Conservation (phyloP, 2,329 filamentous ascomycete species). For the Ilyonectria destructans region DNA sequence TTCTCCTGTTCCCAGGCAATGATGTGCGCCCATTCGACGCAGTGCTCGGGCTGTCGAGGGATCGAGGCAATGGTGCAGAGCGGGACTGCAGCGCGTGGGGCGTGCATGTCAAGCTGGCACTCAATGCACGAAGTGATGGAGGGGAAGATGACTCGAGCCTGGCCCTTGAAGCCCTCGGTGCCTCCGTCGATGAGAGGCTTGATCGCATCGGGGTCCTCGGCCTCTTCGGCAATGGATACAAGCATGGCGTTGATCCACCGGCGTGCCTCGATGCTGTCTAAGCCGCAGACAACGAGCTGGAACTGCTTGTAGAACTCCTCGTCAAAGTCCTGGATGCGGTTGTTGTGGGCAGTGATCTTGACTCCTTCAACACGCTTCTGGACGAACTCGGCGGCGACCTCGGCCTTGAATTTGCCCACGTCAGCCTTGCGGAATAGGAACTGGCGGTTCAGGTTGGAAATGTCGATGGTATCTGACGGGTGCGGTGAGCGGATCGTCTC, state of each 20-base stretch:
- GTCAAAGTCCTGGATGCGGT: conserved; percentile 96
- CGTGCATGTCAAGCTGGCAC: conserved; percentile 98
- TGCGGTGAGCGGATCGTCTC: conserved; percentile 31
- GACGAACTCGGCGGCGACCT: conserved; percentile 93
- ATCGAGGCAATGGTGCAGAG: conserved; percentile 97
- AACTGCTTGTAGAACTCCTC: conserved; percentile 98
- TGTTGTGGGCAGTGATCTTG: conserved; percentile 93
- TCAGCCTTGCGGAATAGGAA: conserved; percentile 95
- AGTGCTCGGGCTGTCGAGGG: conserved; percentile 96
- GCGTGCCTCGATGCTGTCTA: conserved; percentile 98
- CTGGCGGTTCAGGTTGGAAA: conserved; percentile 97
- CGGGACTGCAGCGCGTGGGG: conserved; percentile 95
- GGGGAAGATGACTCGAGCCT: conserved; percentile 92
- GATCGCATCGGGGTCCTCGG: conserved; percentile 83
- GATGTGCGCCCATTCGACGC: conserved; percentile 98
- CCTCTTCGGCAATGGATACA: conserved; percentile 87
- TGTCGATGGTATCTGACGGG: conserved; percentile 90
- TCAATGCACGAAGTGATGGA: conserved; percentile 97
- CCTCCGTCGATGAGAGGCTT: conserved; percentile 98
- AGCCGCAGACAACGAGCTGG: conserved; percentile 91
- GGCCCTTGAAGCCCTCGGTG: conserved; percentile 98
- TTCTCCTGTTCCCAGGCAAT: conserved; percentile 95
- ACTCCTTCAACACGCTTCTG: conserved; percentile 92
- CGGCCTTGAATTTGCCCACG: conserved; percentile 94
- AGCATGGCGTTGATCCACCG: conserved; percentile 98